Evolutionary conservation across 176 grass and related monocot species (phyloP).

Genomic region (Musa beccarii): DNA sequence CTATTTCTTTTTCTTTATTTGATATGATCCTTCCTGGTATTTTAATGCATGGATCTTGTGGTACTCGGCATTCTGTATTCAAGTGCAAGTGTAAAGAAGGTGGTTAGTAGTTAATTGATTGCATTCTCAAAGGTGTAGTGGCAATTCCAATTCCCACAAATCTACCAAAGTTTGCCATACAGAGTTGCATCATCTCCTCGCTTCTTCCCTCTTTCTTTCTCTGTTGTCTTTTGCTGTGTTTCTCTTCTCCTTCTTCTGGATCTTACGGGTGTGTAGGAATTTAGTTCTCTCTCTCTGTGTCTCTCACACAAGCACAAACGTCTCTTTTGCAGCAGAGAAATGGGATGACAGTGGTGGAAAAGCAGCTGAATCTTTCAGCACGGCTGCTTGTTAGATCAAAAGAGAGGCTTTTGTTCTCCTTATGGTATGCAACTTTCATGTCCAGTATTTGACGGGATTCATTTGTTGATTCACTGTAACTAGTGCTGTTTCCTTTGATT

Average conservation of each 20-base stretch:
- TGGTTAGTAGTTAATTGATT: slow-evolving; percentile 4
- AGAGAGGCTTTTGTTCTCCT: background rate
- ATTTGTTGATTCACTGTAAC: too few species aligned
- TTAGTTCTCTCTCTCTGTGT: background rate
- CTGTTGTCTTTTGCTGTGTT: background rate
- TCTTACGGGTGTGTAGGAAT: background rate
- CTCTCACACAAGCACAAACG: background rate
- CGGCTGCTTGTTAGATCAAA: background rate
- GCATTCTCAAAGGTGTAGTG: background rate
- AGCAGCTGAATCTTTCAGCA: slow-evolving; percentile 2
- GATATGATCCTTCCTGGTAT: background rate
- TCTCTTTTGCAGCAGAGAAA: too few species aligned
- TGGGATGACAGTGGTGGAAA: background rate
- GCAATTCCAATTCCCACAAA: background rate
- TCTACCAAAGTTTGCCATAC: background rate
- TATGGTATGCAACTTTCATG: background rate
- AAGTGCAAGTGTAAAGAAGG: background rate
- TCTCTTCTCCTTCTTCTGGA: background rate
- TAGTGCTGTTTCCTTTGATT: background rate
- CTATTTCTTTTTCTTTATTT: background rate
- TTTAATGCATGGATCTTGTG: background rate
- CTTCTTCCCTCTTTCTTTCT: background rate
- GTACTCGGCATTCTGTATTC: background rate
- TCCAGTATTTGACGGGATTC: too few species aligned
- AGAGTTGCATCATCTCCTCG: background rate